Evolutionary conservation across 2,329 filamentous ascomycete genomes (phyloP).

Genomic region (Fusarium foetens): DNA sequence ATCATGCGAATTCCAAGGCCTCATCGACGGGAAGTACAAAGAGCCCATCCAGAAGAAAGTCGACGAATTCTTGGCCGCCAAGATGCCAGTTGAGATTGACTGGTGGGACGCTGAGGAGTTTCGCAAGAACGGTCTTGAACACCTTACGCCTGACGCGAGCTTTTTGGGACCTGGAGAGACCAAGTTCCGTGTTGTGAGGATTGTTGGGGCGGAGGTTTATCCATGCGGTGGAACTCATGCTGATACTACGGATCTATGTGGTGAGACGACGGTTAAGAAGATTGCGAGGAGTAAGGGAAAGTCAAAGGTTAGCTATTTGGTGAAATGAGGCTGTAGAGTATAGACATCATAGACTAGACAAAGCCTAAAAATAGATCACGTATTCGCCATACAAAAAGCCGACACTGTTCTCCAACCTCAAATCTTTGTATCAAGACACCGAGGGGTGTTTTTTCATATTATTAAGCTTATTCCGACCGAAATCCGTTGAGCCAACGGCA

Average conservation of each 20-base stretch:
- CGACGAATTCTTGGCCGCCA: conserved; percentile 65
- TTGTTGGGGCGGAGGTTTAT: conserved; percentile 75
- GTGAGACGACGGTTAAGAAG: conserved; percentile 72
- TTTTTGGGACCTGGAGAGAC: conserved; percentile 48
- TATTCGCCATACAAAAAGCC: too few relatives aligned
- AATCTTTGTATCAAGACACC: background rate
- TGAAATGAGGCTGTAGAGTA: conserved; percentile 6
- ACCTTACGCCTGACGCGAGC: conserved; percentile 63
- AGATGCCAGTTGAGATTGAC: conserved; percentile 67
- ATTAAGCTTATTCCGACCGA: background rate
- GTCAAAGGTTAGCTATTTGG: conserved; percentile 40
- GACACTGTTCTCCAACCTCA: rapidly evolving
- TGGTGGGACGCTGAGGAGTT: conserved; percentile 76
- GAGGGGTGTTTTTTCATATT: background rate
- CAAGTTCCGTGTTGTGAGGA: conserved; percentile 74
- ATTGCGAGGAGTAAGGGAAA: conserved; percentile 54
- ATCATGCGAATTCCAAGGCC: conserved; percentile 73
- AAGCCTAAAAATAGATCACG: background rate
- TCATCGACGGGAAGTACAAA: conserved; percentile 72
- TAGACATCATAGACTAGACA: background rate
- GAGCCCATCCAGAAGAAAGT: conserved; percentile 69
- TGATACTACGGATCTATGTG: conserved; percentile 65
- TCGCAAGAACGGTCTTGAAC: conserved; percentile 60
- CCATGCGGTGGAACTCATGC: conserved; percentile 83
- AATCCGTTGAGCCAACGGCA: too few relatives aligned